Percentiles rank a stretch among this genome's conserved stretches.
Evolutionary conservation across 225 moss, liverwort and hornwort species (phyloP).

Genomic region (Rhytidiadelphus loreus): DNA sequence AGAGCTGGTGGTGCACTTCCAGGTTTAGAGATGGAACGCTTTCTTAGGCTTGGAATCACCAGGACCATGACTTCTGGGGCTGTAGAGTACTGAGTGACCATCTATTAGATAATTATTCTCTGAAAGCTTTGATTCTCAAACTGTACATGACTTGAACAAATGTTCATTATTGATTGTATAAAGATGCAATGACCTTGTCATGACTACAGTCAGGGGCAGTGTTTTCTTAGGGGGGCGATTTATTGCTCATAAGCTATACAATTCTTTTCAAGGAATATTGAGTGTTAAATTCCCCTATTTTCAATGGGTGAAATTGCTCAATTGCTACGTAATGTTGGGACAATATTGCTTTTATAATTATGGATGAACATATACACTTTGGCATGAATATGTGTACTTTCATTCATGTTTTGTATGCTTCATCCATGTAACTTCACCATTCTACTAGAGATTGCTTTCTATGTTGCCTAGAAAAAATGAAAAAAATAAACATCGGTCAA

Average conservation of each 20-base stretch:
- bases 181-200: no score
- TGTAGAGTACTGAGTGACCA: background rate
- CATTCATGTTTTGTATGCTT: background rate
- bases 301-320: background rate
- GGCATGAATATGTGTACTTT: background rate
- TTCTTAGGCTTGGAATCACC: background rate
- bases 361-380: background rate
- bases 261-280: background rate
- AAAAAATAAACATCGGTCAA: background rate
- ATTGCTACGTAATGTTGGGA: no score
- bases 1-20: background rate
- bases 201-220: background rate
- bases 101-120: background rate
- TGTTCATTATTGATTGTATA: background rate
- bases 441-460: background rate
- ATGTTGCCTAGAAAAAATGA: no score
- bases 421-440: background rate
- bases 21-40: background rate
- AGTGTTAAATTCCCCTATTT: fast-evolving
- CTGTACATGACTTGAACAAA: background rate
- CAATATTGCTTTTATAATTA: background rate
- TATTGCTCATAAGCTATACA: background rate
- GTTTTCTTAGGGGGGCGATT: no score
- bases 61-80: background rate
- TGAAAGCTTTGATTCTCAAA: background rate